Conservation (phyloP, 2,329 filamentous ascomycete genomes). For the Diaporthe australafricana region DNA sequence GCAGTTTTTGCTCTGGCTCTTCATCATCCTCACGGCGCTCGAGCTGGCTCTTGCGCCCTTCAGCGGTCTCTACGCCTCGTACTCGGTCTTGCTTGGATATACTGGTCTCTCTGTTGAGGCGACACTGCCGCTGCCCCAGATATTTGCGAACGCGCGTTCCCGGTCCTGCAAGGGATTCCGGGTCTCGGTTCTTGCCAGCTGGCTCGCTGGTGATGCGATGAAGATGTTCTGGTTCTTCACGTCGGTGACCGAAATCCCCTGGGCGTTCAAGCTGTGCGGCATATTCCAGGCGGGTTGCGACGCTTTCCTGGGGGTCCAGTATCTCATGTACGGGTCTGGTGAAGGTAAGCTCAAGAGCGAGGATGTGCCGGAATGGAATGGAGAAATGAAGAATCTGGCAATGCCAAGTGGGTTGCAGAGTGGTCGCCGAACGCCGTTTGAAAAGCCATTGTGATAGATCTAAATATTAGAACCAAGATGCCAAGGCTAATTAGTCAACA, state of each 20-base stretch:
- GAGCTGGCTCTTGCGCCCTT: conserved; percentile 75
- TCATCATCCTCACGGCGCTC: conserved; percentile 68
- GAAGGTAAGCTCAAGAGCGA: conserved; percentile 48
- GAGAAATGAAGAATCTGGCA: conserved; percentile 41
- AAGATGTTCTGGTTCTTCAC: conserved; percentile 91
- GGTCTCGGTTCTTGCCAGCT: conserved; percentile 79
- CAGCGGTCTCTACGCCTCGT: conserved; percentile 68
- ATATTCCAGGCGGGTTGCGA: conserved; percentile 86
- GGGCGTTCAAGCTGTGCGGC: conserved; percentile 85
- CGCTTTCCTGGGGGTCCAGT: conserved; percentile 79
- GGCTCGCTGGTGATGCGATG: conserved; percentile 84
- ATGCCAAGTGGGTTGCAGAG: conserved; percentile 32
- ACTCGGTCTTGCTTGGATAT: conserved; percentile 77
- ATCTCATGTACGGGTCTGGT: conserved; percentile 74
- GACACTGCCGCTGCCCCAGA: conserved; percentile 83
- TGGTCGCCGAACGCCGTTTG: conserved; percentile 37
- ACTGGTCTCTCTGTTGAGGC: conserved; percentile 84
- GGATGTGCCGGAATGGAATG: conserved; percentile 36
- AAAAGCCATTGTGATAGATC: conserved; percentile 33
- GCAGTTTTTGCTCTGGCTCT: conserved; percentile 79
- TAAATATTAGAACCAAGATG: background rate
- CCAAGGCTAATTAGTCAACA: background rate
- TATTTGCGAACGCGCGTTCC: conserved; percentile 75
- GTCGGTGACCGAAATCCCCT: conserved; percentile 75
- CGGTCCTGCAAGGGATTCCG: conserved; percentile 83